Evolutionary conservation across 1,284 basidiomycete species (phyloP), one percentile per base, ranked within the genome.

Genomic region (Earliella scabrosa): DNA sequence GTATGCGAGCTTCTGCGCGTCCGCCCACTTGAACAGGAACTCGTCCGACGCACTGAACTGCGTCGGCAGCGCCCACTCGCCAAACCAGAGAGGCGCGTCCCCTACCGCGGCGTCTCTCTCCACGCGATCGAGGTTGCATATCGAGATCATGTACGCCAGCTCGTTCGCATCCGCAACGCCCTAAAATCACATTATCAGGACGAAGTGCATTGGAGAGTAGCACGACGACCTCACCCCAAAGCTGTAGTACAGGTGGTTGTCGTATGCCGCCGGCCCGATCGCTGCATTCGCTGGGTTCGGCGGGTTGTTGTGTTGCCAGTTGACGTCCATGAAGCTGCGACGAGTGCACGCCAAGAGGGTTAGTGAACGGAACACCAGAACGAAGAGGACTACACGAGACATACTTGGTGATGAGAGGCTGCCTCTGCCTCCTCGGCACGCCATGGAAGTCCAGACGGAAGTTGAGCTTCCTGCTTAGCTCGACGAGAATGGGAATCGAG

Each of bases 241-340:
- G 49, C 81, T 79, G 65, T 90, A 90, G 68, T 91, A 92, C 18
- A 92, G 68, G 70, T 92, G 90, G 54, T 90, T 87, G 64, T 92
- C 90, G 61, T 91, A 92, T 18, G 72, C 76, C 61, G 87, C 85
- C 16, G 88, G 85, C 0, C 90, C 90, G 32, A 80, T 78, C 1
- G 79, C 79, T 23, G 85, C 88, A 50, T 83, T 74, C 1, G 85
- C 83, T 9, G 90, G 90, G 66, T 92, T 92, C 2, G 87, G 21
- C 16, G 85, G 86, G 67, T 82, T 77, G 63, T 85, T 78, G 64
- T 77, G 71, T 66, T 92, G 90, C 90, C 90, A 92, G 60, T 81
- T 83, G 47, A 87, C 66, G 63, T 92, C 88, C 88, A 90, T 90
- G 69, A 90, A 89, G 59, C 88, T 92, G 45, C 16, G 8, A 45